Percentiles rank a stretch among this genome's conserved stretches.
phyloP scores from a whole-genome alignment of 2,329 filamentous ascomycete genomes.

The Trichoderma atroviride region DNA sequence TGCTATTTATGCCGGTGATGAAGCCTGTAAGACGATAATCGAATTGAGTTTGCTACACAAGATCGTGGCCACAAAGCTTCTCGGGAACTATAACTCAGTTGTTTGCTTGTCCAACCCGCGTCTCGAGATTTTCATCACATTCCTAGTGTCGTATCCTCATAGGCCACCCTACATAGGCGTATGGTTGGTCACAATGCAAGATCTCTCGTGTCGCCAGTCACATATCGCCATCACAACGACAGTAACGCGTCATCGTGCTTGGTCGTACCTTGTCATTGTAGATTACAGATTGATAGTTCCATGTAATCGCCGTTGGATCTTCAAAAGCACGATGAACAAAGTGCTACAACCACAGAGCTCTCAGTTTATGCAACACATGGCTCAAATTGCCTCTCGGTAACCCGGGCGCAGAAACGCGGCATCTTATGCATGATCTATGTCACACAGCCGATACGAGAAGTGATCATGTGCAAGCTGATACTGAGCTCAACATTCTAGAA shows the following conservation, averaged over 20 bases:
- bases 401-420: neutral
- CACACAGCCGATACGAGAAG: neutral
- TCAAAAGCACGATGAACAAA: neutral
- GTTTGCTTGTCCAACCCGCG: neutral
- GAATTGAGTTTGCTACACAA: neutral
- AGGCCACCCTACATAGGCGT: neutral
- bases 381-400: neutral
- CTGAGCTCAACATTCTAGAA: neutral
- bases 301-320: neutral
- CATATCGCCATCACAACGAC: neutral
- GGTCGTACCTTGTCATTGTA: neutral
- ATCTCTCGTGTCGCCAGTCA: neutral
- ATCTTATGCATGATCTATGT: neutral
- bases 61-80: slow-evolving; percentile 1
- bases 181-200: neutral
- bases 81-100: slow-evolving; percentile 13
- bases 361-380: neutral
- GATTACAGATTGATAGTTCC: too few species aligned
- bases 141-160: neutral
- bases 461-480: neutral
- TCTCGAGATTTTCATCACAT: neutral
- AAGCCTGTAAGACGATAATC: neutral
- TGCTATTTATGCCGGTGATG: neutral
- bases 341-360: neutral
- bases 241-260: neutral